A percentile compares a stretch with the other conserved stretches of the same genome.
Conservation (phyloP, 164 flowering plant species). For the Taxillus chinensis region DNA sequence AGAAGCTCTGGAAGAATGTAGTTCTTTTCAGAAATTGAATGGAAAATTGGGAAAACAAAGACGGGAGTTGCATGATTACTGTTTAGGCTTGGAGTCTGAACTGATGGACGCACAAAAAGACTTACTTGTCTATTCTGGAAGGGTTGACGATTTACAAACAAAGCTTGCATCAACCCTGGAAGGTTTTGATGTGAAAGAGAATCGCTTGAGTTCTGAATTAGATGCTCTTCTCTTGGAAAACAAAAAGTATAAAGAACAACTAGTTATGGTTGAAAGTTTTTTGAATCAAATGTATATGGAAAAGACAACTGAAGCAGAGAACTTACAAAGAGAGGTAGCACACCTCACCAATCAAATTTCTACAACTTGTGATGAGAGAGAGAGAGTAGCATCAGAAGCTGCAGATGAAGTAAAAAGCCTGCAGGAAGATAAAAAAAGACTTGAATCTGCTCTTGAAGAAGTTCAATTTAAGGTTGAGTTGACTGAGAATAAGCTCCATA, state of each 20-base stretch:
- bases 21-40: slow-evolving; percentile 9
- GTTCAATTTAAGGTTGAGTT: slow-evolving; percentile 20
- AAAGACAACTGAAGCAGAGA: slow-evolving; percentile 43
- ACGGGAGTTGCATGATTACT: slow-evolving; percentile 37
- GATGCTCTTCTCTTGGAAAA: slow-evolving; percentile 41
- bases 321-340: slow-evolving; percentile 46
- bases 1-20: slow-evolving; percentile 48
- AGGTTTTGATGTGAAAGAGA: slow-evolving; percentile 44
- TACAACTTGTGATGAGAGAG: slow-evolving; percentile 33
- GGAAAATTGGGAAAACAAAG: slow-evolving; percentile 39
- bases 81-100: slow-evolving; percentile 35
- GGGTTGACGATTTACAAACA: slow-evolving; percentile 39
- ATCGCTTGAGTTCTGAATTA: slow-evolving; percentile 32
- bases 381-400: slow-evolving; percentile 41
- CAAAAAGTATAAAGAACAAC: slow-evolving; percentile 33
- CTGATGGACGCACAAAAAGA: slow-evolving; percentile 29
- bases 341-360: slow-evolving; percentile 38
- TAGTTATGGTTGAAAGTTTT: slow-evolving; percentile 29
- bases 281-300: slow-evolving; percentile 33
- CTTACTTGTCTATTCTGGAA: slow-evolving; percentile 28
- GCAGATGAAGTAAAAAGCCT: slow-evolving; percentile 36
- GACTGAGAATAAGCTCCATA: slow-evolving; percentile 29
- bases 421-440: slow-evolving; percentile 38
- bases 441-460: slow-evolving; percentile 40
- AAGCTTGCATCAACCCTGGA: slow-evolving; percentile 31